Evolutionary conservation across 805 yeast species (phyloP).

Genomic region (Wickerhamomyces chambardii): DNA sequence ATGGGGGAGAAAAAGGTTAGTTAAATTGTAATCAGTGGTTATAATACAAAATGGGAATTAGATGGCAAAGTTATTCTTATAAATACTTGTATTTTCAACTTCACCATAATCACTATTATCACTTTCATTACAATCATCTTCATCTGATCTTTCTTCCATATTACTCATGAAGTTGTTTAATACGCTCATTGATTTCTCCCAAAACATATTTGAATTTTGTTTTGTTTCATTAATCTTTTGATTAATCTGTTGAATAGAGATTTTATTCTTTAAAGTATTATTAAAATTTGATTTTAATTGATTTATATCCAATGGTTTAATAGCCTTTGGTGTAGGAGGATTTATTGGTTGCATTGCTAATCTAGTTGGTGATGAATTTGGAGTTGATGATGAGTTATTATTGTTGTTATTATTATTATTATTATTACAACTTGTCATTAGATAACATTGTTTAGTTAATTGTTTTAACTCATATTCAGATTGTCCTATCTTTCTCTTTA

Average conservation of each 20-base stretch:
- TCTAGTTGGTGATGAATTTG: slow-evolving; percentile 14
- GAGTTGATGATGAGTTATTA: slow-evolving; percentile 10
- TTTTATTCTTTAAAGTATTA: slow-evolving; percentile 1
- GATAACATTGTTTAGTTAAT: slow-evolving; percentile 23
- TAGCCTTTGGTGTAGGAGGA: neutral
- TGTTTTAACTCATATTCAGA: slow-evolving; percentile 28
- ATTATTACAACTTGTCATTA: no score
- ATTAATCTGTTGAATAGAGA: neutral
- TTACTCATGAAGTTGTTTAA: neutral
- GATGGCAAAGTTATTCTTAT: neutral
- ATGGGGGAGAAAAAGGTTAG: no score
- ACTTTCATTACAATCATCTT: neutral
- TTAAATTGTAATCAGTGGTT: no score
- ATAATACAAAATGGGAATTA: no score
- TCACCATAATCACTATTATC: neutral
- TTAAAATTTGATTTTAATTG: neutral
- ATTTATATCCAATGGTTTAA: neutral
- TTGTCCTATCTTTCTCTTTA: slow-evolving; percentile 27
- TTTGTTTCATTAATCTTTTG: neutral
- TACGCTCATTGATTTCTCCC: neutral
- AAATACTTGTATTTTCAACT: neutral
- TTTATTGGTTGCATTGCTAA: slow-evolving; percentile 8
- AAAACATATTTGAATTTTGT: neutral
- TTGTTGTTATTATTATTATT: neutral
- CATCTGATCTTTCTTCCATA: neutral